Evolutionary conservation across 2,329 filamentous ascomycete genomes (phyloP).

Genomic region (Arthroderma sp.): DNA sequence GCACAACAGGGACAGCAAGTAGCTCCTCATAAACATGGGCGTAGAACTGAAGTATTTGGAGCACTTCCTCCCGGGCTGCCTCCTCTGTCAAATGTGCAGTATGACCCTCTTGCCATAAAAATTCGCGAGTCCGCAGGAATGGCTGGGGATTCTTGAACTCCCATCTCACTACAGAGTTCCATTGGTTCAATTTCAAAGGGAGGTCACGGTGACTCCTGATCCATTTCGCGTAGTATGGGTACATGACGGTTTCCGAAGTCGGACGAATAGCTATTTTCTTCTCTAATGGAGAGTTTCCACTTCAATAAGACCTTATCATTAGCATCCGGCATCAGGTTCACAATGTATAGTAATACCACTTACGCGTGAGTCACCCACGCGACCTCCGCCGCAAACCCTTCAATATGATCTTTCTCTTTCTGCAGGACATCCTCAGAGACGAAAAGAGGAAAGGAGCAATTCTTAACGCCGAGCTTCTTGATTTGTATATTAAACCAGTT

Average conservation of each 20-base stretch:
- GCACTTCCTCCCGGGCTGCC: slow-evolving; percentile 69
- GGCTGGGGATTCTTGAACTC: slow-evolving; percentile 84
- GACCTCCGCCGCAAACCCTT: slow-evolving; percentile 78
- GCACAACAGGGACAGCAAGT: slow-evolving; percentile 86
- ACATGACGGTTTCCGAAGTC: slow-evolving; percentile 72
- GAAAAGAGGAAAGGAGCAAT: slow-evolving; percentile 95
- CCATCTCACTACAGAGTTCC: slow-evolving; percentile 93
- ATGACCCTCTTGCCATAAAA: slow-evolving; percentile 96
- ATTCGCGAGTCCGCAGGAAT: slow-evolving; percentile 86
- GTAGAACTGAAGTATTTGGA: slow-evolving; percentile 88
- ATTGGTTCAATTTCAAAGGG: slow-evolving; percentile 88
- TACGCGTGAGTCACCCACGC: slow-evolving; percentile 41
- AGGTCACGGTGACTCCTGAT: slow-evolving; percentile 93
- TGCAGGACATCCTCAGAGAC: slow-evolving; percentile 78
- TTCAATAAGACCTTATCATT: slow-evolving; percentile 26
- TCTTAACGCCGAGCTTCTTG: slow-evolving; percentile 82
- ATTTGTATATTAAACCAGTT: slow-evolving; percentile 51
- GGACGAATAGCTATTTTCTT: slow-evolving; percentile 59
- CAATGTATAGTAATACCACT: slow-evolving; percentile 3
- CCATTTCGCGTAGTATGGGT: slow-evolving; percentile 92
- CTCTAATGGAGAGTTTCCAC: slow-evolving; percentile 85
- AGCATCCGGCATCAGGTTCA: slow-evolving; percentile 4
- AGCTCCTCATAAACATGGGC: slow-evolving; percentile 85
- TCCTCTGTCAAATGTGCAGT: slow-evolving; percentile 79
- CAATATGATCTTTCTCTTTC: slow-evolving; percentile 86